Base-by-base conservation (phyloP, 129 eudicot genomes). In the Tagetes erecta region DNA sequence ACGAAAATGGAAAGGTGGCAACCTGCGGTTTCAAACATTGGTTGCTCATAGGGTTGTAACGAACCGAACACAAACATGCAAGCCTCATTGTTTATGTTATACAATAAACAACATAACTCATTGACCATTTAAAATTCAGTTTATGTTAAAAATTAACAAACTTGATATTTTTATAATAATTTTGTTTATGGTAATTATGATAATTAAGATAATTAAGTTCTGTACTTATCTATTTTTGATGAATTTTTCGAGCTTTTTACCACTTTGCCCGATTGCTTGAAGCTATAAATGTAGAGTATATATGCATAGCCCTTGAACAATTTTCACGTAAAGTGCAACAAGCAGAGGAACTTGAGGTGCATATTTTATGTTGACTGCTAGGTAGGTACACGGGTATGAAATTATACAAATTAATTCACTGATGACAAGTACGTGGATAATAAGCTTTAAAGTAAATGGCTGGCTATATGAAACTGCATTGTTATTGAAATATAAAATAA, bases 291-390 rank as follows among this genome's bases (percentile, higher is more conserved):
- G 39, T 90, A 93, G 67, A 87, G 83, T 44, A 83, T 20, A 20
- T 20, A 20, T 76, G 46, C 76, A 74, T 57, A 93, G 30, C 49
- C 83, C 85, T 47, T 82, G 88, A 14, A 93, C 34, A 33, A 84
- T 81, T 80, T 86, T 83, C 39, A 88, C 36, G 77, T 87, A 84
- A 44, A 90, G 84, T 13, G 92, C 87, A 52, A 68, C 83, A 56
- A 84, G 40, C 71, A 93, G 47, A 6, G 98, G 95, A 35, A 90
- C 92, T 84, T 80, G 88, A 1, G 89, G 78, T 63, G 96, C 98
- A 53, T 81, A 86, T 6, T 78, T 71, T 40, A 93, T 63, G 76
- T 83, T 87, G 55, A 93, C 86, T 27, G 81, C 95, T 20, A 20
- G 27, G 27, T 40, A 92, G 64, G 79, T 82, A 93, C 72, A 81